Evolutionary conservation across 768 basidiomycete genomes (phyloP).

Genomic region (Rhodotorula paludigena): DNA sequence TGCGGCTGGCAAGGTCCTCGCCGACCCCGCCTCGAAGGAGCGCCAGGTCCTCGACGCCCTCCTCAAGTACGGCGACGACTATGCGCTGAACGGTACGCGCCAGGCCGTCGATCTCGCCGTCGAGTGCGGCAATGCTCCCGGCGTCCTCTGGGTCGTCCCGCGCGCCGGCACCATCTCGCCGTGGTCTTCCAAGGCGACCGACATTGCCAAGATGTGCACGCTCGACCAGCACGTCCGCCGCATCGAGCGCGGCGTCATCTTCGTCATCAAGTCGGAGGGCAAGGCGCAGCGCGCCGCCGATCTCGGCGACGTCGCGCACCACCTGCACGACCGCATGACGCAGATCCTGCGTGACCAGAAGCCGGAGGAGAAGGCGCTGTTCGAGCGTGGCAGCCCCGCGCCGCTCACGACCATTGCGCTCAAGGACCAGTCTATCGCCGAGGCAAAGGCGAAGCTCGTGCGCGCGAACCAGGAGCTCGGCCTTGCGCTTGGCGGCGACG

Average conservation of each 20-base stretch:
- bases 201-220: slow-evolving; percentile 83
- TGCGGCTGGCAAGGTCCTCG: slow-evolving; percentile 51
- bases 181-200: slow-evolving; percentile 98
- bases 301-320: slow-evolving; percentile 58
- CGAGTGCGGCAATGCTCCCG: slow-evolving; percentile 43
- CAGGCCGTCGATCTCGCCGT: slow-evolving; percentile 42
- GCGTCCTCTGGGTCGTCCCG: slow-evolving; percentile 62
- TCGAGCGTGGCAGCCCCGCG: slow-evolving; percentile 58
- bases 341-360: slow-evolving; percentile 62
- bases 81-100: slow-evolving; percentile 53
- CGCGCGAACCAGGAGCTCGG: slow-evolving; percentile 78
- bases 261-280: slow-evolving; percentile 50
- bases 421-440: slow-evolving; percentile 46
- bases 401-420: slow-evolving; percentile 71
- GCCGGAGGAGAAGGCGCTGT: slow-evolving; percentile 57
- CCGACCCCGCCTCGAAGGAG: slow-evolving; percentile 40
- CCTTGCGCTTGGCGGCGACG: slow-evolving; percentile 79
- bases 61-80: slow-evolving; percentile 77
- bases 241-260: slow-evolving; percentile 76
- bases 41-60: slow-evolving; percentile 63
- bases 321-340: slow-evolving; percentile 95
- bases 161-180: slow-evolving; percentile 79
- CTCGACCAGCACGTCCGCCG: slow-evolving; percentile 67
- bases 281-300: slow-evolving; percentile 52
- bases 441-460: slow-evolving; percentile 62